Evolutionary conservation across 257 asterid species (phyloP).

Genomic region (Solanum tacnaense): DNA sequence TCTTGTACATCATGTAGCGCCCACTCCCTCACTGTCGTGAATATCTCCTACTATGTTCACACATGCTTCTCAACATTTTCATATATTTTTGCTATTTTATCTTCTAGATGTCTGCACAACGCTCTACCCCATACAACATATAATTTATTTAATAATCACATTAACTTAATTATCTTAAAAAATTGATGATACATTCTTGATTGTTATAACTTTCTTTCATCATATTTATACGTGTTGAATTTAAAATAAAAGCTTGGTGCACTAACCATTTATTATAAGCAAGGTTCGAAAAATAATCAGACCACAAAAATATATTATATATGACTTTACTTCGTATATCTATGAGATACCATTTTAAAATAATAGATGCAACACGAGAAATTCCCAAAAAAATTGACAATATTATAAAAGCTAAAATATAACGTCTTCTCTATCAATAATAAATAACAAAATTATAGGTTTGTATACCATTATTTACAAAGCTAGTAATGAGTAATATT

Average conservation of each 20-base stretch:
- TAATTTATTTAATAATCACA: neutral
- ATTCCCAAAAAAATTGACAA: neutral
- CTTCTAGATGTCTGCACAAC: too few relatives aligned
- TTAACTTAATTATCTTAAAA: neutral
- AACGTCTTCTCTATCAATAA: neutral
- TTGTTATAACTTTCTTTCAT: neutral
- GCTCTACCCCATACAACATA: neutral
- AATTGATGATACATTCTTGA: too few relatives aligned
- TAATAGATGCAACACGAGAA: neutral
- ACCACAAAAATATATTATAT: neutral
- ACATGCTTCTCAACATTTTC: fast-evolving
- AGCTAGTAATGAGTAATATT: neutral
- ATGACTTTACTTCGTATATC: neutral
- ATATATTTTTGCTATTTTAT: neutral
- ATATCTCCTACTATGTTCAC: neutral
- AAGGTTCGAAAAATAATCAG: neutral
- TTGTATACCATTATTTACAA: neutral
- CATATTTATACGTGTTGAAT: neutral
- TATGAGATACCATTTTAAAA: neutral
- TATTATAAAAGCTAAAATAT: neutral
- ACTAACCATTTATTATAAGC: neutral
- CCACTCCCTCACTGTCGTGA: neutral
- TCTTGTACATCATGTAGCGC: neutral
- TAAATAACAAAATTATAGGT: neutral
- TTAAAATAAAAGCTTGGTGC: neutral